phyloP scores from a whole-genome alignment of 768 basidiomycete genomes.

The Glaciozyma antarctica region DNA sequence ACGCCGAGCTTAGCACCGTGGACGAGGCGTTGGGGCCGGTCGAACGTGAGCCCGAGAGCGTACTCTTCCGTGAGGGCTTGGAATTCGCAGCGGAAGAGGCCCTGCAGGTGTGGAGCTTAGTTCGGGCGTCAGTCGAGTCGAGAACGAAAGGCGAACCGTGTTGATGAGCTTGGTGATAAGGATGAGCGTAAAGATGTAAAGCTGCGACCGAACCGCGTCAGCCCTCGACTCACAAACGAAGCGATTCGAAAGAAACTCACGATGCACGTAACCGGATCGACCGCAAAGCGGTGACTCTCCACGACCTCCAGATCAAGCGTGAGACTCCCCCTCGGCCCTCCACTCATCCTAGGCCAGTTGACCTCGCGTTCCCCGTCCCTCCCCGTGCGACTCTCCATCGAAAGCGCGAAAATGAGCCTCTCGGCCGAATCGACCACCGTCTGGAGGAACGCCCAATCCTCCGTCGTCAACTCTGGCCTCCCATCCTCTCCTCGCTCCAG shows the following conservation, averaged over 20 bases:
- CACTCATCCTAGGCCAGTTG: background rate
- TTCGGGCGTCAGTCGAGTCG: background rate
- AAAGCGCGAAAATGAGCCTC: background rate
- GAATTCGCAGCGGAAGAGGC: background rate
- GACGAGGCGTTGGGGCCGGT: background rate
- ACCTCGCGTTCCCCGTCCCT: background rate
- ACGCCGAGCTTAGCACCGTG: background rate
- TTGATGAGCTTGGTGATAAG: constrained; percentile 10
- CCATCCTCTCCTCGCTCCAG: background rate
- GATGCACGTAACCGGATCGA: constrained; percentile 3
- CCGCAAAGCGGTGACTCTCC: background rate
- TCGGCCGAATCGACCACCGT: background rate
- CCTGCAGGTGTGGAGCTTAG: background rate
- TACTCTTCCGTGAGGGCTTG: background rate
- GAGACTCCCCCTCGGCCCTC: background rate
- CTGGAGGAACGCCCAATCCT: constrained; percentile 4
- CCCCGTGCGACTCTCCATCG: background rate
- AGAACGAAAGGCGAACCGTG: constrained; percentile 1
- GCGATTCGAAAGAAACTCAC: background rate
- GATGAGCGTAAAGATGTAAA: constrained; percentile 2
- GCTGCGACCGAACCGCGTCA: background rate
- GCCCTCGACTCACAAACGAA: background rate
- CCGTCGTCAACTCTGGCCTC: background rate
- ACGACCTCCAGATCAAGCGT: background rate
- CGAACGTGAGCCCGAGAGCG: background rate